These are phyloP conservation scores for Macrophomina phaseolina DNA, from an alignment of 2,329 filamentous ascomycete species.

Conservation along the genomic window DNA sequence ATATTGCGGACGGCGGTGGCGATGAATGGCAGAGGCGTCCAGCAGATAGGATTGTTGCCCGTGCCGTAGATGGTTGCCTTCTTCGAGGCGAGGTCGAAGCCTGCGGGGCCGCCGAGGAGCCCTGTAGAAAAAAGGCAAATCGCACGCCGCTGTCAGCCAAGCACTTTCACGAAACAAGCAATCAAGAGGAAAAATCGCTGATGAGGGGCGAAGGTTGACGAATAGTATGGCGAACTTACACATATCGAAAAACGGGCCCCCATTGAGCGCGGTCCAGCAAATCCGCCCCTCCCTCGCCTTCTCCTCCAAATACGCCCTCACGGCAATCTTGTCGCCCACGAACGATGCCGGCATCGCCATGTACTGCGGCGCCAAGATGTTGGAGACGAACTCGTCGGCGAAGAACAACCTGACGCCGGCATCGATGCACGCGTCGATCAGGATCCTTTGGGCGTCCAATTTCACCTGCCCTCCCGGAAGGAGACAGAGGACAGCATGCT, in stretches of 20 bases:
- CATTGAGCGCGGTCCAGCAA: slow-evolving; percentile 41
- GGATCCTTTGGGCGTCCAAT: not conserved
- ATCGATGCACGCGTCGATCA: slow-evolving; percentile 49
- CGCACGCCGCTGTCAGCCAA: no score
- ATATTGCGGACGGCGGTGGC: slow-evolving; percentile 38
- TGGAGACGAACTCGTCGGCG: slow-evolving; percentile 42
- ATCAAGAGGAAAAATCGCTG: not conserved
- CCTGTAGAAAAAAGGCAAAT: slow-evolving; percentile 27
- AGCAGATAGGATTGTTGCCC: slow-evolving; percentile 37
- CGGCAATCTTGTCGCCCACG: slow-evolving; percentile 38
- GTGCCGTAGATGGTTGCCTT: slow-evolving; percentile 44
- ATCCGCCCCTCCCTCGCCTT: slow-evolving; percentile 34
- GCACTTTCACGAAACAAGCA: not conserved
- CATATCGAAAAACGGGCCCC: slow-evolving; percentile 46
- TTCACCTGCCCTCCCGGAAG: not conserved
- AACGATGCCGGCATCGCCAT: slow-evolving; percentile 36
- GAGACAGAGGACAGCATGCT: not conserved
- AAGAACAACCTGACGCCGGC: slow-evolving; percentile 50
- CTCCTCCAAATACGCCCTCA: slow-evolving; percentile 37
- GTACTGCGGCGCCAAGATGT: slow-evolving; percentile 37
- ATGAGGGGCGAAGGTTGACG: no score
- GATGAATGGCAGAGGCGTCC: slow-evolving; percentile 40
- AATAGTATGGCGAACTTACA: slow-evolving; percentile 33
- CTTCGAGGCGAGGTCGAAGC: slow-evolving; percentile 39
- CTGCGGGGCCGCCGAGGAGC: slow-evolving; percentile 45